phyloP scores from a whole-genome alignment of 192 early-diverging fungal species.

The Backusella australiensis region DNA sequence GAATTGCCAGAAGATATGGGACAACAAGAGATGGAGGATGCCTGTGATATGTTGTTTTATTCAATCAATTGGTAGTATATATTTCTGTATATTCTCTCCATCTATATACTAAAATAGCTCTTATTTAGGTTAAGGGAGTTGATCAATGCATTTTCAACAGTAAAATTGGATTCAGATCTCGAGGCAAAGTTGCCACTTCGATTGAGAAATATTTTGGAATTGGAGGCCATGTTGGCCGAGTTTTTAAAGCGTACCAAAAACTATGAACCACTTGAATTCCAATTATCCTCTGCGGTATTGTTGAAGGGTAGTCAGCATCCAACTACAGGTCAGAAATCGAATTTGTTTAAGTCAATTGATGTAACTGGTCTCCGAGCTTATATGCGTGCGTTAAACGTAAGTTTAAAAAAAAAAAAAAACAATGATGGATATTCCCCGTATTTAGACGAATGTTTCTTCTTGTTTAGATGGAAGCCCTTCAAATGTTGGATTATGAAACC shows the following conservation, averaged over 20 bases:
- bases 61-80: conserved; percentile 52
- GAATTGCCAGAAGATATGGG: background rate
- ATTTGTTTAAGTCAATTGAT: background rate
- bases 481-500: background rate
- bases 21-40: conserved; percentile 23
- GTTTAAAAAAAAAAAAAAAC: background rate
- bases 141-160: conserved; percentile 59
- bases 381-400: conserved; percentile 33
- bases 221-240: conserved; percentile 37
- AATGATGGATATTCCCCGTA: background rate
- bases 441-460: background rate
- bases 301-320: background rate
- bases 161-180: conserved; percentile 29
- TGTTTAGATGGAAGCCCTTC: background rate
- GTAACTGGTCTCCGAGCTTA: conserved; percentile 28
- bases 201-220: conserved; percentile 38
- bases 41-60: conserved; percentile 38
- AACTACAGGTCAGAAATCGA: background rate
- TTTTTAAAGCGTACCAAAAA: conserved; percentile 28
- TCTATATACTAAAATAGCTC: background rate
- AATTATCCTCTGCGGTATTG: background rate
- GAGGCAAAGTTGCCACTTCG: conserved; percentile 39
- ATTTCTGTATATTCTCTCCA: background rate
- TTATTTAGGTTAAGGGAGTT: conserved; percentile 64
- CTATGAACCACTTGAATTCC: conserved; percentile 45